Evolutionary conservation across 2,329 filamentous ascomycete species (phyloP).

Genomic region (Cordyceps cicadae): DNA sequence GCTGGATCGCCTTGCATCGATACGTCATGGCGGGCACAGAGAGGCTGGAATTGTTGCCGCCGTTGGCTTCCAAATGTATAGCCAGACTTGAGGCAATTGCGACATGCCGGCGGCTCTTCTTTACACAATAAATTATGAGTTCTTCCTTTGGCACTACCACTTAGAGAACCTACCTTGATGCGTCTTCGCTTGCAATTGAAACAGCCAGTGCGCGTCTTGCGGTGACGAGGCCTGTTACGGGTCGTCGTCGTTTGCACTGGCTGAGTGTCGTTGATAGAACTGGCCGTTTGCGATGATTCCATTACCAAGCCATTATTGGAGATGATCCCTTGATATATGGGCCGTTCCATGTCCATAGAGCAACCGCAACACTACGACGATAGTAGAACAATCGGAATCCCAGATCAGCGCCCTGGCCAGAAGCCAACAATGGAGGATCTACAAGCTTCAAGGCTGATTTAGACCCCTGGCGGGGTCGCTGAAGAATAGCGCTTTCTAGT

Average conservation of each 20-base stretch:
- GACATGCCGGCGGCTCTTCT: not conserved
- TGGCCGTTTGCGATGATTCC: not conserved
- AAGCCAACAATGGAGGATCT: too few species aligned
- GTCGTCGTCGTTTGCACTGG: not conserved
- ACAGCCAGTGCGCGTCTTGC: slow-evolving; percentile 8
- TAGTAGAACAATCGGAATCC: not conserved
- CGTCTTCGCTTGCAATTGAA: slow-evolving; percentile 2
- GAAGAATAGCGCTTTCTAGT: not conserved
- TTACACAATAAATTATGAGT: not conserved
- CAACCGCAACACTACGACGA: not conserved
- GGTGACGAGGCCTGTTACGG: slow-evolving; percentile 1
- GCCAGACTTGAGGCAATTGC: slow-evolving; percentile 3
- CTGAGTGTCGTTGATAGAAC: not conserved
- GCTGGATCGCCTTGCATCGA: slow-evolving; percentile 5
- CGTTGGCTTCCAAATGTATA: not conserved
- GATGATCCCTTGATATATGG: not conserved
- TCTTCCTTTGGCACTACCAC: too few species aligned
- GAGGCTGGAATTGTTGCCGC: not conserved
- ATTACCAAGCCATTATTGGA: not conserved
- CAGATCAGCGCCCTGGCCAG: too few species aligned
- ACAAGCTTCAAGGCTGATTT: not conserved
- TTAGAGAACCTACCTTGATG: not conserved
- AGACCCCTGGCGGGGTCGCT: not conserved
- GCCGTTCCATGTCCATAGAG: not conserved
- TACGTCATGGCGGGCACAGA: slow-evolving; percentile 6